Conservation (phyloP, 2,329 filamentous ascomycete species). For the Thelonectria blattea region DNA sequence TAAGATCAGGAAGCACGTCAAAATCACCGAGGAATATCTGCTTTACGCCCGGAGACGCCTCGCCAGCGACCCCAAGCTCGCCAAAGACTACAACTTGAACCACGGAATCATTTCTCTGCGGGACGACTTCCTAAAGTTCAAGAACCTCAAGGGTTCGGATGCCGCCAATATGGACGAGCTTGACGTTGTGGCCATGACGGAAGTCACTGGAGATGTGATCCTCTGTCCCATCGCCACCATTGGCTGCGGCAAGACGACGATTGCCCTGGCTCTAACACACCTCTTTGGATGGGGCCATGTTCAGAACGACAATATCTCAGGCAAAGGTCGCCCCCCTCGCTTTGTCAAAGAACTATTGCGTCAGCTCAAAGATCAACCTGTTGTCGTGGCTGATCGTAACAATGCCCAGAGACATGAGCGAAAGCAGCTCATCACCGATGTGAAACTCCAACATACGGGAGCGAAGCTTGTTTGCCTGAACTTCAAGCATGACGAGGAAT, state of each 20-base stretch:
- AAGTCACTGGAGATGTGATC: slow-evolving; percentile 72
- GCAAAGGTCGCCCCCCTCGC: slow-evolving; percentile 74
- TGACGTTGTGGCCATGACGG: slow-evolving; percentile 51
- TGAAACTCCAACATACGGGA: slow-evolving; percentile 65
- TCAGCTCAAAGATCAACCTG: slow-evolving; percentile 67
- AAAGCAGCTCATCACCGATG: slow-evolving; percentile 83
- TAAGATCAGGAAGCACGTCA: slow-evolving; percentile 82
- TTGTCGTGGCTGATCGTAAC: slow-evolving; percentile 90
- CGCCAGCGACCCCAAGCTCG: slow-evolving; percentile 69
- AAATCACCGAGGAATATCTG: slow-evolving; percentile 92
- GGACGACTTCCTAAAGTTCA: slow-evolving; percentile 83
- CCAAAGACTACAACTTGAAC: slow-evolving; percentile 78
- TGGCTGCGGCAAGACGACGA: slow-evolving; percentile 95
- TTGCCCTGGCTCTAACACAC: slow-evolving; percentile 80
- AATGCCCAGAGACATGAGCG: slow-evolving; percentile 90
- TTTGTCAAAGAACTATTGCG: slow-evolving; percentile 77
- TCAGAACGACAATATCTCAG: slow-evolving; percentile 95
- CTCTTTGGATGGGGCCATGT: slow-evolving; percentile 92
- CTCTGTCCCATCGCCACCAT: slow-evolving; percentile 93
- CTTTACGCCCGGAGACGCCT: slow-evolving; percentile 79
- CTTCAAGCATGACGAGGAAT: slow-evolving; percentile 81
- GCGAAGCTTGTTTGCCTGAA: slow-evolving; percentile 84
- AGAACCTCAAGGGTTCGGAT: slow-evolving; percentile 85
- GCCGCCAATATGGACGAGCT: slow-evolving; percentile 77
- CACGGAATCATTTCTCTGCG: slow-evolving; percentile 94